These are phyloP conservation scores for Leucocoprinus birnbaumii DNA, from an alignment of 768 basidiomycete species.

Conservation along the genomic window DNA sequence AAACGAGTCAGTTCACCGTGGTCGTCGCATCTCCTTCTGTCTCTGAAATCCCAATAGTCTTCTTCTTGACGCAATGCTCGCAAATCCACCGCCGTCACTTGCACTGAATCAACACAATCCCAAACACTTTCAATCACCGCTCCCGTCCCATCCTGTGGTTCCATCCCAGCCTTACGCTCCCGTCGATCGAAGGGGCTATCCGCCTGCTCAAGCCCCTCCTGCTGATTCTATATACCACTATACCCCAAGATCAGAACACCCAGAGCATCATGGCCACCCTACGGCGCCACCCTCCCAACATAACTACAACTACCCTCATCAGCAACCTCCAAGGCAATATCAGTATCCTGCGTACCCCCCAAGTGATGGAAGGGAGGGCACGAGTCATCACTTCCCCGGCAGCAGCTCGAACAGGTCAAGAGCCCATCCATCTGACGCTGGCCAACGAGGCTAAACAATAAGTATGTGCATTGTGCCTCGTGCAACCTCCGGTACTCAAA, in stretches of 20 bases:
- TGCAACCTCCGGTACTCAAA: too few species aligned
- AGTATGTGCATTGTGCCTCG: too few species aligned
- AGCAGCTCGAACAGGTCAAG: background rate
- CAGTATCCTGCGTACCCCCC: background rate
- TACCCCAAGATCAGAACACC: conserved; percentile 2
- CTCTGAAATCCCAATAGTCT: background rate
- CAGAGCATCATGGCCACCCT: background rate
- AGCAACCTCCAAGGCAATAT: conserved; percentile 4
- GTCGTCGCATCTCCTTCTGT: background rate
- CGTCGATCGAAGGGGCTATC: background rate
- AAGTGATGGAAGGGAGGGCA: conserved; percentile 1
- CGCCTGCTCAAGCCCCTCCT: background rate
- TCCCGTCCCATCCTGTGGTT: background rate
- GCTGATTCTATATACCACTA: background rate
- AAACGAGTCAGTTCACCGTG: conserved; percentile 5
- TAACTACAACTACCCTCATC: background rate
- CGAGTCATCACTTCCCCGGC: background rate
- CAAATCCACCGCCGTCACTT: conserved; percentile 1
- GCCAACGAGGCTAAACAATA: background rate
- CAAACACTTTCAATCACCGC: conserved; percentile 2
- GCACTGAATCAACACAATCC: background rate
- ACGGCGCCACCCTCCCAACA: conserved; percentile 1
- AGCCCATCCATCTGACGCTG: background rate
- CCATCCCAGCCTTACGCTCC: conserved; percentile 3
- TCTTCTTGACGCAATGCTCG: conserved; percentile 12